phyloP scores from a whole-genome alignment of 768 basidiomycete genomes.

The Porphyrellus cyaneotinctus region DNA sequence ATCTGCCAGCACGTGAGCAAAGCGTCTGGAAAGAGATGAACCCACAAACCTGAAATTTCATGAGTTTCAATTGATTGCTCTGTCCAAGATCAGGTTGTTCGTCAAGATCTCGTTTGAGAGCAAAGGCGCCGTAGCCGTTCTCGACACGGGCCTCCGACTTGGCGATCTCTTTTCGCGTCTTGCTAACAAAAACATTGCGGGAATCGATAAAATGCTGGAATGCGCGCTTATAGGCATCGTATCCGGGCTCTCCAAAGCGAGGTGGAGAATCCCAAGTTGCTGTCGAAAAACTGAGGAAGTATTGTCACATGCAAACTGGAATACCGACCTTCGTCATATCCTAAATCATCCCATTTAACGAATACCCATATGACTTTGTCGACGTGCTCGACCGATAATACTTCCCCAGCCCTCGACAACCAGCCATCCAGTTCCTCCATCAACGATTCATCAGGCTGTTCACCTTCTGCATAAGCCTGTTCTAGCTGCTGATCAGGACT shows the following conservation, averaged over 20 bases:
- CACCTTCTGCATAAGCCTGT: constrained; percentile 53
- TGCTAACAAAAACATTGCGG: constrained; percentile 55
- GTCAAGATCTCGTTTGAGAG: constrained; percentile 42
- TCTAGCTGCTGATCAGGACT: constrained; percentile 27
- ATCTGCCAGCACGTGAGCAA: constrained; percentile 41
- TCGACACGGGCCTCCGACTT: constrained; percentile 51
- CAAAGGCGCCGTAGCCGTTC: constrained; percentile 48
- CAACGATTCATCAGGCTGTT: constrained; percentile 52
- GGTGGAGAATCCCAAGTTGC: constrained; percentile 96
- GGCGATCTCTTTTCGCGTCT: constrained; percentile 36
- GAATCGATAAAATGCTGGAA: constrained; percentile 64
- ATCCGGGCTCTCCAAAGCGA: constrained; percentile 48
- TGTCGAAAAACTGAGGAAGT: constrained; percentile 28
- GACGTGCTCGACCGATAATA: constrained; percentile 45
- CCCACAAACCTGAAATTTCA: constrained; percentile 76
- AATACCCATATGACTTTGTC: constrained; percentile 74
- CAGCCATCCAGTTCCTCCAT: constrained; percentile 63
- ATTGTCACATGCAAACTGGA: background rate
- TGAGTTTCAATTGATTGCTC: constrained; percentile 56
- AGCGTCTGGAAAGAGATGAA: constrained; percentile 1
- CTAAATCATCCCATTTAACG: constrained; percentile 89
- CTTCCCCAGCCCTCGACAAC: constrained; percentile 37
- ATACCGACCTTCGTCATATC: constrained; percentile 82
- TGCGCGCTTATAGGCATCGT: constrained; percentile 62
- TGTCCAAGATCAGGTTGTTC: constrained; percentile 68